Evolutionary conservation across 2,329 filamentous ascomycete genomes (phyloP).

Genomic region (Ceratocystis destructans): DNA sequence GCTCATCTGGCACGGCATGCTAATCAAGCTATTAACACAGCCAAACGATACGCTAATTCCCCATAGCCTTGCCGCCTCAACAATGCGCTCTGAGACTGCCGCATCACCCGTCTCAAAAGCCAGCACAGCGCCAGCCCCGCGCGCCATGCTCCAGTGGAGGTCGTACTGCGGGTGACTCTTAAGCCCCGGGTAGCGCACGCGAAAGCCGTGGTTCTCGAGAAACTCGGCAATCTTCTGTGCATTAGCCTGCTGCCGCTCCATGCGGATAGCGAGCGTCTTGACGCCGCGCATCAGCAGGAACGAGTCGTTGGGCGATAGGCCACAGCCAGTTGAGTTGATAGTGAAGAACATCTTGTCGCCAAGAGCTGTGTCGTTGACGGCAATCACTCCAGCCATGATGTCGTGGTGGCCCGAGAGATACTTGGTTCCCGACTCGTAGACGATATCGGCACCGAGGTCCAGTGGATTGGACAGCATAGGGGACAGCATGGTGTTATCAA

Average conservation of each 20-base stretch:
- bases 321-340: slow-evolving; percentile 92
- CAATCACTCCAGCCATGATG: slow-evolving; percentile 95
- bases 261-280: slow-evolving; percentile 92
- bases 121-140: slow-evolving; percentile 84
- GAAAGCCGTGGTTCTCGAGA: slow-evolving; percentile 81
- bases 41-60: slow-evolving; percentile 96
- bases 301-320: slow-evolving; percentile 85
- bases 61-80: slow-evolving; percentile 83
- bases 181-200: slow-evolving; percentile 85
- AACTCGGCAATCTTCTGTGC: slow-evolving; percentile 85
- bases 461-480: slow-evolving; percentile 88
- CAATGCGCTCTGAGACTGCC: slow-evolving; percentile 73
- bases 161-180: slow-evolving; percentile 94
- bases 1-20: slow-evolving; percentile 99
- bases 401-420: slow-evolving; percentile 97
- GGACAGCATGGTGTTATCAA: slow-evolving; percentile 98
- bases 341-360: slow-evolving; percentile 90
- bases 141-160: slow-evolving; percentile 87
- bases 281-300: slow-evolving; percentile 91
- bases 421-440: slow-evolving; percentile 96
- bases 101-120: slow-evolving; percentile 92
- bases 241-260: slow-evolving; percentile 96
- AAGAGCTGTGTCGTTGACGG: slow-evolving; percentile 67
- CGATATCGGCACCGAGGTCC: slow-evolving; percentile 85
- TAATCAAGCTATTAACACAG: slow-evolving; percentile 95